Base-by-base conservation (phyloP, 805 yeast species). In the Suhomyces canberraensis region DNA sequence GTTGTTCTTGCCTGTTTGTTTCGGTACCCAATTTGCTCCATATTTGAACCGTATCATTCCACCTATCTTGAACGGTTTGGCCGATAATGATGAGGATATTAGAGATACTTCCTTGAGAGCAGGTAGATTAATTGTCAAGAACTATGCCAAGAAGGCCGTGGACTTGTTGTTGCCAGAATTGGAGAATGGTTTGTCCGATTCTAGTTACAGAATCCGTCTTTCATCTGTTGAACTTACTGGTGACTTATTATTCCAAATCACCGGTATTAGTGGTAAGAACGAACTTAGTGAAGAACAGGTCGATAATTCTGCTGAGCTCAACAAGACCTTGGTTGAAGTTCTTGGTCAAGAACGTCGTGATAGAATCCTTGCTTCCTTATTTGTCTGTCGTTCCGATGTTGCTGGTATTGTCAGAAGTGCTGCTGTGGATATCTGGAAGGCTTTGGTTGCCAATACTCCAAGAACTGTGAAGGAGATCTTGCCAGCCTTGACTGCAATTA, bases 171-270 rank as follows among this genome's bases (percentile, higher is more conserved):
- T 93, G 39, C 99, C 99, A 18, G 98, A 93, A 61, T 75, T 93
- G 41, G 98, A 93, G 61, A 71, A 69, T 36, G 99, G 99, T 28
- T 69, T 93, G 58, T 78, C 88, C 35, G 95, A 88, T 60, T 64
- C 73, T 41, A 85, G 79, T 53, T 78, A 84, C 61, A 80, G 97
- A 55, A 93, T 93, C 54, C 79, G 99, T 61, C 71, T 89, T 40
- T 85, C 96, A 1, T 89, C 97, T 24, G 95, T 93, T 29, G 96
- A 90, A 64, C 84, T 93, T 46, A 83, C 96, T 4, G 98, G 98
- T 47, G 98, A 93, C 48, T 71, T 93, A 53, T 70, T 93, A 50
- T 90, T 86, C 81, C 95, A 91, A 67, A 81, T 93, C 49, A 84
- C 95, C 29, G 98, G 98, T 59, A 79, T 89, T 42, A 75, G 83